Evolutionary conservation across 1,284 basidiomycete genomes (phyloP).

Genomic region (Coniferiporia weirii): DNA sequence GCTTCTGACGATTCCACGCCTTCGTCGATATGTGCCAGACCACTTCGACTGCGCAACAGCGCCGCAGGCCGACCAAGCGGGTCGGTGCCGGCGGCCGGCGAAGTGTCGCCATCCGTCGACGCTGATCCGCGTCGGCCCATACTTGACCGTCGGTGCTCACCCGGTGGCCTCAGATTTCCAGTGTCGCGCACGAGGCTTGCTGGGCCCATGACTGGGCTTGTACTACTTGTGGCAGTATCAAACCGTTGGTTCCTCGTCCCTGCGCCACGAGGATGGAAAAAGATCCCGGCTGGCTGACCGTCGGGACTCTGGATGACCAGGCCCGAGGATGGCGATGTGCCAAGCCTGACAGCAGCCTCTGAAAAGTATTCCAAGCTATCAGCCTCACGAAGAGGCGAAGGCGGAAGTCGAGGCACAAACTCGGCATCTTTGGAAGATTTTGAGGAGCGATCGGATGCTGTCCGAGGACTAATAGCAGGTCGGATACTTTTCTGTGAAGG

Average conservation of each 20-base stretch:
- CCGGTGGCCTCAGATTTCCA: slow-evolving; percentile 12
- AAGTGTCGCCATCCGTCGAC: background rate
- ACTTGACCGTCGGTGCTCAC: slow-evolving; percentile 5
- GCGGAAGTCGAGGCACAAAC: slow-evolving; percentile 42
- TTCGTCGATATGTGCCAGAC: background rate
- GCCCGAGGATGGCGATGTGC: slow-evolving; percentile 77
- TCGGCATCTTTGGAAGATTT: slow-evolving; percentile 47
- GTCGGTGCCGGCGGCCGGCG: slow-evolving; percentile 9
- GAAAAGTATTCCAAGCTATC: slow-evolving; percentile 90
- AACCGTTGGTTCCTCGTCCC: slow-evolving; percentile 30
- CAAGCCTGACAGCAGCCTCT: slow-evolving; percentile 64
- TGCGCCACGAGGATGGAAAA: slow-evolving; percentile 74
- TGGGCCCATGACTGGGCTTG: background rate
- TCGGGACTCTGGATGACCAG: slow-evolving; percentile 90
- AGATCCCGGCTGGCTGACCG: slow-evolving; percentile 89
- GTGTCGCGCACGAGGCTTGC: slow-evolving; percentile 10
- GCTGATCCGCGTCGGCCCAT: background rate
- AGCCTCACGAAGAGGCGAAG: slow-evolving; percentile 67
- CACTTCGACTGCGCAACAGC: background rate
- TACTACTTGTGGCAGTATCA: background rate
- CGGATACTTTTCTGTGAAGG: slow-evolving; percentile 38
- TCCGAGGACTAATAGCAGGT: slow-evolving; percentile 45
- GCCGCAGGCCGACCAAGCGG: background rate
- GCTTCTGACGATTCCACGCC: background rate
- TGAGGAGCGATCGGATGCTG: slow-evolving; percentile 53